Base-by-base conservation (phyloP, 495 filamentous ascomycete genomes). In the Penicillium robsamsonii region DNA sequence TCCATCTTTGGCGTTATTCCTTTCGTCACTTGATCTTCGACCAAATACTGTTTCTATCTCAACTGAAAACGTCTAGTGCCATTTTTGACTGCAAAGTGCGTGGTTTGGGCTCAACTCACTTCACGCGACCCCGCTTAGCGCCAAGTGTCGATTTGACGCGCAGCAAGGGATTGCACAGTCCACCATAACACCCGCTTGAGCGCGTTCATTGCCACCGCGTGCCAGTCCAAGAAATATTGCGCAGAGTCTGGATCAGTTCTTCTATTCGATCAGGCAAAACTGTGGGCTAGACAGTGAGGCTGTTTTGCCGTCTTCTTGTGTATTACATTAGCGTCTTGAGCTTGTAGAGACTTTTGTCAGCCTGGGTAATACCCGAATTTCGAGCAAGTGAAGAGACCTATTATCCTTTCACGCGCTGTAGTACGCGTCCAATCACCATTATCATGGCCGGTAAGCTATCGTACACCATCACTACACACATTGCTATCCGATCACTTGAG, bases 391-490 rank as follows among this genome's bases (percentile, higher is more conserved):
- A 30, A 52, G 45, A 51, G 41, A 46, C 33, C 33, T 51, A 22
- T 62, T 57, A 56, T 63, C 37, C 61, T 64, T 53, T 57, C 60
- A 65, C 60, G 66, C 62, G 65, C 66, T 69, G 75, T 78, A 78
- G 73, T 70, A 68, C 62, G 69, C 62, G 58, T 59, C 57, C 50
- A 59, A 45, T 50, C 44, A 51, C 50, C 49, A 63, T 61, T 57
- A 70, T 58, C 68, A 79, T 78, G 75, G 70, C 76, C 60, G 76
- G 75, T 79, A 77, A 78, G 75, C 75, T 66, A 46, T 70, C 53
- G 71, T 76, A 74, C 67, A 70, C 58, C 58, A 24, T 30, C 20
- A 51, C 35, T 40, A 31, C 53, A 37, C 43, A 31, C 55, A n/a
- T 56, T 53, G 37, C 30, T 41, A 44, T 53, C 53, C 46, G 17